Evolutionary conservation across 306 rosid genomes (phyloP), one percentile per base, ranked within the genome.

Genomic region (Medicago ruthenica): DNA sequence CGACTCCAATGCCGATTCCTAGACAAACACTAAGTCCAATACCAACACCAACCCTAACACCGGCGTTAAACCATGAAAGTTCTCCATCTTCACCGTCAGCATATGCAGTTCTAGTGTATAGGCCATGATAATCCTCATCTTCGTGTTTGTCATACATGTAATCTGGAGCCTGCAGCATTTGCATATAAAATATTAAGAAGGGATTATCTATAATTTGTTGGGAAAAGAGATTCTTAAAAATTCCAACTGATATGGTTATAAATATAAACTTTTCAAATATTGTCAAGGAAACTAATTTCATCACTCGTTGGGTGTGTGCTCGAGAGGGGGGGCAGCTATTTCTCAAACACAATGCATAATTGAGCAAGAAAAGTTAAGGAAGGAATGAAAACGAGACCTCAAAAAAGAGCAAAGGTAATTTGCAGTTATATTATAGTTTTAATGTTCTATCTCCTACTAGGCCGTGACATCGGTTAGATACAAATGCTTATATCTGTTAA

Each of bases 21-120:
- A 92, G 83, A 63, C 98, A 92, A n/a, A 92, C 77, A 78, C 98
- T 87, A 24, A 90, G 88, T 77, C 98, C 94, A 64, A 92, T 90
- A 18, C 96, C 96, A 22, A 92, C 93, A 15, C 92, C 93, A 0
- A 88, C 92, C 76, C 96, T 85, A 37, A 89, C 93, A 34, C 97
- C 93, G 4, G 98, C 91, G 61, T 89, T 90, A 71, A 92, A 92
- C 94, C 92, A 92, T 53, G 96, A 87, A 66, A 90, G 94, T 65
- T 92, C 94, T 79, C 90, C 96, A 54, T 88, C 96, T 80, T 92
- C 97, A 0, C 86, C 88, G 6, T 88, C 95, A 5, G 73, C 69
- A n/a, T 86, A 89, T 17, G 76, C 80, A 64, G 88, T 77, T 76
- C 90, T 76, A 0, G 78, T 2, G 82, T 88, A 88, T 15, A 67